Percentiles rank a stretch among this genome's conserved stretches.
phyloP scores from a whole-genome alignment of 2,329 filamentous ascomycete genomes.

The Phaeosphaeriaceae sp. region DNA sequence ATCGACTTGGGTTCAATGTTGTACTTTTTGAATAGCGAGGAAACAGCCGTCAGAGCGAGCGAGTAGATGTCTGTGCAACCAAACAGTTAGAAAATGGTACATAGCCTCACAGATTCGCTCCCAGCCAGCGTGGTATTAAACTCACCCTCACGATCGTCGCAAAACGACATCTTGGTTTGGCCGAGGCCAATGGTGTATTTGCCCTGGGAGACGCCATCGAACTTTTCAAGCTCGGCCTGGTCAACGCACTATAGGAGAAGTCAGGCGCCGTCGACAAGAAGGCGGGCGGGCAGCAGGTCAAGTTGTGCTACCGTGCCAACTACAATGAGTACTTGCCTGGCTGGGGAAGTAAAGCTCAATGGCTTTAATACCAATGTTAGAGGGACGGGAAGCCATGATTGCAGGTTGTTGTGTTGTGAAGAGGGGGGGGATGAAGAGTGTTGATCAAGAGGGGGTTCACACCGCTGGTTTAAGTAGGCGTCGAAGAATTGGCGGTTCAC shows the following conservation, averaged over 20 bases:
- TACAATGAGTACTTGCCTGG: slow-evolving; percentile 50
- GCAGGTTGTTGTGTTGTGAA: slow-evolving; percentile 18
- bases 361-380: slow-evolving; percentile 61
- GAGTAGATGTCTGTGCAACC: slow-evolving; percentile 58
- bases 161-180: slow-evolving; percentile 63
- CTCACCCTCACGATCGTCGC: slow-evolving; percentile 60
- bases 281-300: slow-evolving; percentile 10
- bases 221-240: slow-evolving; percentile 61
- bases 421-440: slow-evolving; percentile 23
- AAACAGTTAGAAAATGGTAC: slow-evolving; percentile 17
- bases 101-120: neutral
- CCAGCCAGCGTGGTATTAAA: slow-evolving; percentile 3
- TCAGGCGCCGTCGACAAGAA: slow-evolving; percentile 18
- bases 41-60: slow-evolving; percentile 58
- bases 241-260: slow-evolving; percentile 56
- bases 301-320: slow-evolving; percentile 1
- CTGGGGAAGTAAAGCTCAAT: slow-evolving; percentile 62
- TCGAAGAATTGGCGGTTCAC: slow-evolving; percentile 30
- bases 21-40: slow-evolving; percentile 61
- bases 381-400: slow-evolving; percentile 54
- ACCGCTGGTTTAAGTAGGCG: slow-evolving; percentile 46
- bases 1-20: slow-evolving; percentile 58
- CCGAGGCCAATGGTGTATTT: slow-evolving; percentile 63
- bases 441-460: slow-evolving; percentile 31
- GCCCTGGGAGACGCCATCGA: slow-evolving; percentile 59